Percentiles rank a stretch among this genome's conserved stretches.
Evolutionary conservation across 176 grass and related monocot species (phyloP).

Genomic region (Zea luxurians): DNA sequence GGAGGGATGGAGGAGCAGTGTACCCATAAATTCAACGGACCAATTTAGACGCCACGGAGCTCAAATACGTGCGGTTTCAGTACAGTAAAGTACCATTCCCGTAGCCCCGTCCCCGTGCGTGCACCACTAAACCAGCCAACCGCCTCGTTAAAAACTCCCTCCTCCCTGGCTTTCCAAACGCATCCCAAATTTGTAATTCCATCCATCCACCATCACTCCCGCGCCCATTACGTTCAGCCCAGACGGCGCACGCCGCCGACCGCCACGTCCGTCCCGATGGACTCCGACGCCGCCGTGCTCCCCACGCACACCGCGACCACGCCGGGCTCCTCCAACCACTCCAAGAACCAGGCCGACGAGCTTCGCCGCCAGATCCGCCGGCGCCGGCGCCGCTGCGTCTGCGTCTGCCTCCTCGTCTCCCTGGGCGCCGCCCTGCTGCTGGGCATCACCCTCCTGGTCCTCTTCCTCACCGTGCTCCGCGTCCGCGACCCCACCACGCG

Average conservation of each 20-base stretch:
- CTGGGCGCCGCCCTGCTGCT: slow-evolving; percentile 39
- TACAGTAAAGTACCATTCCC: not conserved
- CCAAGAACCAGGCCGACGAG: not conserved
- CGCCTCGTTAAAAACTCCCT: slow-evolving; percentile 7
- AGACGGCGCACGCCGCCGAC: not conserved
- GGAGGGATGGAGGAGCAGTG: not conserved
- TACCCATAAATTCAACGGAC: not conserved
- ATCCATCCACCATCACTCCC: not conserved
- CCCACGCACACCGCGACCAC: not conserved
- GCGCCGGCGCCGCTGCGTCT: not conserved
- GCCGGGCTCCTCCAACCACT: not conserved
- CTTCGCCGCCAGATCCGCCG: not conserved
- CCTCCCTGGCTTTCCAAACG: not conserved
- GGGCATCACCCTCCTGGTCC: slow-evolving; percentile 42
- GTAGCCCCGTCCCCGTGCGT: not conserved
- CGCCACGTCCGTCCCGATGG: slow-evolving; percentile 13
- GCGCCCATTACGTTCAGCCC: not conserved
- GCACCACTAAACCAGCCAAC: slow-evolving; percentile 1
- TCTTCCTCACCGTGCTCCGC: slow-evolving; percentile 67
- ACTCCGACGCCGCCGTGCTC: not conserved
- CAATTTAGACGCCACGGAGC: not conserved
- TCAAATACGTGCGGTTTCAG: not conserved
- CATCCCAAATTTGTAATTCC: not conserved
- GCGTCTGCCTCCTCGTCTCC: slow-evolving; percentile 30
- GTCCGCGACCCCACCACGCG: slow-evolving; percentile 55